Evolutionary conservation across 2,329 filamentous ascomycete species (phyloP).

Genomic region (Colletotrichum phormii): DNA sequence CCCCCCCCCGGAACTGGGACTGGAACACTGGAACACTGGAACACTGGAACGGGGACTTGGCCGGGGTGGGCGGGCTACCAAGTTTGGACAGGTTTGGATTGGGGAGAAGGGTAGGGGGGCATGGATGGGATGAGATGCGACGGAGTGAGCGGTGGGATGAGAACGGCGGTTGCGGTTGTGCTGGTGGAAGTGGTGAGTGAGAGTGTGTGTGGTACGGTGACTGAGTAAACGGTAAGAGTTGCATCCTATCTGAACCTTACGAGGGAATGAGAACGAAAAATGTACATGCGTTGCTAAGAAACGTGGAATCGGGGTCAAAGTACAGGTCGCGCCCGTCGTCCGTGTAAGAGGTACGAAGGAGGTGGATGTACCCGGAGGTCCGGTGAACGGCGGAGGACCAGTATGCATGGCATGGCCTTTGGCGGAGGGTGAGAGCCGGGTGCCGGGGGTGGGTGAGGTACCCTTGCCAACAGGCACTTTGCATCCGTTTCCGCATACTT

Average conservation of each 20-base stretch:
- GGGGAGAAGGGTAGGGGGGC: neutral
- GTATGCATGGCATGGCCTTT: neutral
- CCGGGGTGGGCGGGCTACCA: neutral
- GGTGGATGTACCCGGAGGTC: conserved; percentile 35
- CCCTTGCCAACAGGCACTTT: conserved; percentile 1
- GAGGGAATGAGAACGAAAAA: neutral
- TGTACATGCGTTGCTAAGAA: neutral
- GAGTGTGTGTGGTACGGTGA: neutral
- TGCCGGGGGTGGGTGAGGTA: conserved; percentile 22
- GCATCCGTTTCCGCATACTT: neutral
- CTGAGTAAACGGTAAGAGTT: neutral
- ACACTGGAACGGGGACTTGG: neutral
- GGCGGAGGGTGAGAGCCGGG: conserved; percentile 21
- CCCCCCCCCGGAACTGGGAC: conserved; percentile 14
- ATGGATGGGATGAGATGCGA: conserved; percentile 21
- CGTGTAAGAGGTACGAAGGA: conserved; percentile 9
- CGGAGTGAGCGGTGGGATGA: conserved; percentile 7
- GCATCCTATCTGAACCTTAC: too few relatives aligned
- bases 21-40: neutral
- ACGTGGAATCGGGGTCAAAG: neutral
- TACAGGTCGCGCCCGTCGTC: conserved; percentile 5
- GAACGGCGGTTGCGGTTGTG: conserved; percentile 22
- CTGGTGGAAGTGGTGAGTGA: too few relatives aligned
- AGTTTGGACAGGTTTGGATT: neutral
- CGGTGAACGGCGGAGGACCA: conserved; percentile 15